Conservation (phyloP, 176 grass and related monocot species). For the Avena sativa region DNA sequence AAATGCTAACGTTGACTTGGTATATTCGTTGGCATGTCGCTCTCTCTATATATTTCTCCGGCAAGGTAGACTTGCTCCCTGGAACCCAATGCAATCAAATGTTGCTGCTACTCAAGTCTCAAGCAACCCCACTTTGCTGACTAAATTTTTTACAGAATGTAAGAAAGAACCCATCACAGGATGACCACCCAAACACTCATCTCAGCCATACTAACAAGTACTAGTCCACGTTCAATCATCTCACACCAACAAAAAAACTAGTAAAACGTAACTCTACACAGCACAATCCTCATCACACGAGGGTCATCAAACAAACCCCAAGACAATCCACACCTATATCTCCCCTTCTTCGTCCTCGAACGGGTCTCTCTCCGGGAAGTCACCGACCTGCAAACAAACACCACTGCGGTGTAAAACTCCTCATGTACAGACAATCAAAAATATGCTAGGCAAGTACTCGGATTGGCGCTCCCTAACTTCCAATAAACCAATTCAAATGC, state of each 20-base stretch:
- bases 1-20: background rate
- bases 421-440: background rate
- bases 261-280: background rate
- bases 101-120: background rate
- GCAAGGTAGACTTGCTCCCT: background rate
- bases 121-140: background rate
- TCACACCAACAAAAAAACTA: background rate
- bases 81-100: background rate
- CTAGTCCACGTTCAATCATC: background rate
- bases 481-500: background rate
- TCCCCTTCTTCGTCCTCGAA: conserved; percentile 94
- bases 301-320: background rate
- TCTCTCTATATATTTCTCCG: background rate
- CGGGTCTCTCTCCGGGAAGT: conserved; percentile 88
- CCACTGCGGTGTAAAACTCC: background rate
- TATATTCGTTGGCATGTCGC: background rate
- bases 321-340: conserved; percentile 52
- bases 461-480: background rate
- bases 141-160: background rate
- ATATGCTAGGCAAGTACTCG: background rate
- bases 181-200: background rate
- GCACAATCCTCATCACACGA: background rate
- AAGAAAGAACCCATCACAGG: background rate
- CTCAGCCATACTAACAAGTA: background rate
- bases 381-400: conserved; percentile 60